Conservation (phyloP, 179 eudicot genomes). For the Heliamphora pulchella region DNA sequence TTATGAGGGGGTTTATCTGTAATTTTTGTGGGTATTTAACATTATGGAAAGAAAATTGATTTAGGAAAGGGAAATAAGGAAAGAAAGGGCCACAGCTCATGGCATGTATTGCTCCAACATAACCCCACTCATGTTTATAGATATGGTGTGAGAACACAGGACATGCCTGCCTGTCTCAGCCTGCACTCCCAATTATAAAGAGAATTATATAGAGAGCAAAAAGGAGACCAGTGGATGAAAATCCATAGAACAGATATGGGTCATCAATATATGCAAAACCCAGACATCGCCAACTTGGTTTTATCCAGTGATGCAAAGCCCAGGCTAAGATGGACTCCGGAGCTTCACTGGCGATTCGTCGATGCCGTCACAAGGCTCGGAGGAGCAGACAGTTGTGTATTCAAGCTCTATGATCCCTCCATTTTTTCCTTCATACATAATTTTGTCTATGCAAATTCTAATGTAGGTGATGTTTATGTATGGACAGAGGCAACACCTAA, state of each 20-base stretch:
- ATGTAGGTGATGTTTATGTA: constrained; percentile 15
- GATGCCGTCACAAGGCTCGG: constrained; percentile 75
- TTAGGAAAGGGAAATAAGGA: constrained; percentile 35
- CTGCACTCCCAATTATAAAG: constrained; percentile 52
- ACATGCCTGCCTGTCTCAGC: constrained; percentile 21
- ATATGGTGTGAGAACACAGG: constrained; percentile 77
- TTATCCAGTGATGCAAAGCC: constrained; percentile 92
- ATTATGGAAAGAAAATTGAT: constrained; percentile 25
- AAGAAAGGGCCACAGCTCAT: constrained; percentile 40
- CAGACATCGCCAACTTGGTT: constrained; percentile 51
- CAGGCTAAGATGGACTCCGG: constrained; percentile 90
- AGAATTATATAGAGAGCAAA: constrained; percentile 14
- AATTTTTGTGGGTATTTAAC: too few relatives aligned
- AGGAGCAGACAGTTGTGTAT: constrained; percentile 61
- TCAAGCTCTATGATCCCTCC: background rate
- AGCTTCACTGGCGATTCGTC: constrained; percentile 69
- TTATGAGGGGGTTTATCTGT: too few relatives aligned
- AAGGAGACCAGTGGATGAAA: background rate
- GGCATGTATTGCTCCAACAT: constrained; percentile 73
- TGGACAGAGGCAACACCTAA: constrained; percentile 89
- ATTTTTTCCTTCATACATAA: background rate
- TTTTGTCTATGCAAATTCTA: background rate
- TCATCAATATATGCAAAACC: constrained; percentile 41
- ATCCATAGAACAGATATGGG: constrained; percentile 29
- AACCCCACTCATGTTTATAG: constrained; percentile 71